phyloP scores from a whole-genome alignment of 257 asterid species.

The Salvia splendens region DNA sequence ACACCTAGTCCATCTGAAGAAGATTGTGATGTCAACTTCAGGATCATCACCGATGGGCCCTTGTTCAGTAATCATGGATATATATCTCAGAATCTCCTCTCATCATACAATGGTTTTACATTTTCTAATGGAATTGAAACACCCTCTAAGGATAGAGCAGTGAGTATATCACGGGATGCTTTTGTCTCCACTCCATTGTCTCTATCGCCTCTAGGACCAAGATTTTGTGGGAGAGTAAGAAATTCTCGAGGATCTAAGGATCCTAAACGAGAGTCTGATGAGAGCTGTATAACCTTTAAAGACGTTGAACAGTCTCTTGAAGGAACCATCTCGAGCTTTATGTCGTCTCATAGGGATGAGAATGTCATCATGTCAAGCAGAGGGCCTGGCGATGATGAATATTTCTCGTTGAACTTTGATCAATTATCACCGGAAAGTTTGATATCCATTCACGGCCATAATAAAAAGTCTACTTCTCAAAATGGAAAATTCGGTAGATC shows the following conservation, averaged over 20 bases:
- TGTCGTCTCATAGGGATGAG: slow-evolving; percentile 43
- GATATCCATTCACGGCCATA: slow-evolving; percentile 41
- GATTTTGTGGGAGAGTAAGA: slow-evolving; percentile 47
- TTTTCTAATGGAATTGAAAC: slow-evolving; percentile 33
- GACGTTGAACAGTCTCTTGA: slow-evolving; percentile 74
- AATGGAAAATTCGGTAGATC: slow-evolving; percentile 55
- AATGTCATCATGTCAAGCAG: slow-evolving; percentile 26
- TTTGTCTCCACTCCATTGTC: slow-evolving; percentile 52
- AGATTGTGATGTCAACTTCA: slow-evolving; percentile 39
- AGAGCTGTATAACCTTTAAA: slow-evolving; percentile 53
- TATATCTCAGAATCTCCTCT: slow-evolving; percentile 25
- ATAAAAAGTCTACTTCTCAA: slow-evolving; percentile 41
- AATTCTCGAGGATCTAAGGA: slow-evolving; percentile 34
- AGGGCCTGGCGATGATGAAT: slow-evolving; percentile 51
- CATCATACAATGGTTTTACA: slow-evolving; percentile 38
- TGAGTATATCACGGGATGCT: slow-evolving; percentile 36
- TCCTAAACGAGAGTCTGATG: slow-evolving; percentile 45
- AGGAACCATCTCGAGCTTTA: slow-evolving; percentile 47
- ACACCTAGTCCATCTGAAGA: slow-evolving; percentile 38
- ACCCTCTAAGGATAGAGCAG: slow-evolving; percentile 35
- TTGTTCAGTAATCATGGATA: slow-evolving; percentile 38
- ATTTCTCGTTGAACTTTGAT: slow-evolving; percentile 49
- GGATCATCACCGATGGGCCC: slow-evolving; percentile 57
- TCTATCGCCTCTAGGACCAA: slow-evolving; percentile 87
- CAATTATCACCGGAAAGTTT: slow-evolving; percentile 52